Evolutionary conservation across 257 asterid species (phyloP), one percentile per base, ranked within the genome.

Genomic region (Gentiana dahurica): DNA sequence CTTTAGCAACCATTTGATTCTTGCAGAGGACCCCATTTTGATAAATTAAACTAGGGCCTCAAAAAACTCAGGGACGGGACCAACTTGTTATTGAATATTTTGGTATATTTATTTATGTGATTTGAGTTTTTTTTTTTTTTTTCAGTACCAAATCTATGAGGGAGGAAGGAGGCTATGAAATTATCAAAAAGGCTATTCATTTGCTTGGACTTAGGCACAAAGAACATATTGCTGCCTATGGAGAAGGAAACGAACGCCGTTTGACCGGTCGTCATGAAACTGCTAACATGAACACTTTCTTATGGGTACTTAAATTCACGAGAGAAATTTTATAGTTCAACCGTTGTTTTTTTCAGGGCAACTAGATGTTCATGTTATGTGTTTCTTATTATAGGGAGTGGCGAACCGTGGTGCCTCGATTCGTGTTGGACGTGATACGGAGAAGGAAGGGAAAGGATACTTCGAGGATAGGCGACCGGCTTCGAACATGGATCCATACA

Each of bases 391-490:
- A 54, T 68, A 89, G 97, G 96, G 98, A 1, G 98, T 90, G 15
- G 98, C 98, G 4, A 84, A 90, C 72, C 96, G 98, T 3, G 96
- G 98, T 33, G 90, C 94, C 8, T 90, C 98, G 0, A 66, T 90
- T 37, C 96, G 96, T 44, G 98, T 90, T 36, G 98, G 98, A 0
- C 79, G 98, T 2, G 96, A 90, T 44, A 90, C 95, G 0, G 98
- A 90, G 83, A 87, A 65, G 56, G 94, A 81, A 8, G 98, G 96
- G 44, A 90, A 90, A 66, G 98, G 98, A 1, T 90, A 90, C 76
- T 90, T 90, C 6, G 98, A 90, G 76, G 96, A 90, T 66, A 66
- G 96, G 59, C 78, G 98, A 78, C 98, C 98, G 2, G 85, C 98
- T 54, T 90, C 98, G 0, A 90, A 87, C 74, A 90, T 90, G 98